Evolutionary conservation across 1,284 basidiomycete genomes (phyloP).

Genomic region (Waitea zeae): DNA sequence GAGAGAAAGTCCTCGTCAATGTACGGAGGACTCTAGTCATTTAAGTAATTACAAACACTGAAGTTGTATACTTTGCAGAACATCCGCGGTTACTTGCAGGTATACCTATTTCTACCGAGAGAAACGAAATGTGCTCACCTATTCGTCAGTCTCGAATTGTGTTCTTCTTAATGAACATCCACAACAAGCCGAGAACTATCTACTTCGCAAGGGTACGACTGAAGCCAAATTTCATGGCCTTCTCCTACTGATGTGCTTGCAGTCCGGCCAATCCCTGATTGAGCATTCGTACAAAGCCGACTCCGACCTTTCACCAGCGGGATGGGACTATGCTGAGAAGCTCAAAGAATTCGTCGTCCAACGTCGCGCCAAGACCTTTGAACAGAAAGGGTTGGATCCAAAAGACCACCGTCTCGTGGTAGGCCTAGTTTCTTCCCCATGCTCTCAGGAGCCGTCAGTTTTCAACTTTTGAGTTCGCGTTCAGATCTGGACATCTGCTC

Average conservation of each 20-base stretch:
- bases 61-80: conserved; percentile 27
- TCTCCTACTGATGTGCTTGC: not conserved
- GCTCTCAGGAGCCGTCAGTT: not conserved
- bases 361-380: conserved; percentile 48
- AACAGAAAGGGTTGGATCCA: conserved; percentile 47
- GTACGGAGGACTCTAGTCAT: too few species aligned
- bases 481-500: conserved; percentile 94
- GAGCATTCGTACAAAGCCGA: conserved; percentile 99
- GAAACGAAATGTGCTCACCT: too few species aligned
- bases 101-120: too few species aligned
- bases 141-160: conserved; percentile 84
- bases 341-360: conserved; percentile 77
- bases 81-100: conserved; percentile 75
- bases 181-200: conserved; percentile 80
- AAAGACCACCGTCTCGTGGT: conserved; percentile 61
- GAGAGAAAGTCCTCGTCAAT: conserved; percentile 86
- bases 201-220: conserved; percentile 76
- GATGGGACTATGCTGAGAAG: conserved; percentile 87
- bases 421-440: conserved; percentile 13
- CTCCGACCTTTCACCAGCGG: conserved; percentile 86
- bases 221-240: conserved; percentile 1
- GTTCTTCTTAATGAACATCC: conserved; percentile 97
- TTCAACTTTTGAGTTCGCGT: not conserved
- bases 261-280: conserved; percentile 90
- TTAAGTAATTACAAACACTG: conserved; percentile 7